Evolutionary conservation across 805 yeast species (phyloP).

Genomic region (Trichomonascus vanleenenianus): DNA sequence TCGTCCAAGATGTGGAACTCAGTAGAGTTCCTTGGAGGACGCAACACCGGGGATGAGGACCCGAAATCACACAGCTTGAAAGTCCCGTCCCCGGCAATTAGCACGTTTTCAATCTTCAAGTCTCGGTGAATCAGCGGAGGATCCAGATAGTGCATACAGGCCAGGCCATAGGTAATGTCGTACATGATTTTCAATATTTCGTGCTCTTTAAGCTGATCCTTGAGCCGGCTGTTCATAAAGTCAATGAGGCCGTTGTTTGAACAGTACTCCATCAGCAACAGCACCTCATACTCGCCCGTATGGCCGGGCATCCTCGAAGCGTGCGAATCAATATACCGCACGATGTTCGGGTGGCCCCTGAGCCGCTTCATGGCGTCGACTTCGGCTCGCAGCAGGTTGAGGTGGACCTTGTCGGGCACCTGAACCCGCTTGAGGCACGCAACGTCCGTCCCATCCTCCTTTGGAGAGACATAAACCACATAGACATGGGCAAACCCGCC

Average conservation of each 20-base stretch:
- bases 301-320: slow-evolving; percentile 60
- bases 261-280: slow-evolving; percentile 89
- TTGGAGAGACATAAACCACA: slow-evolving; percentile 59
- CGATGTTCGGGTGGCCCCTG: slow-evolving; percentile 70
- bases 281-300: slow-evolving; percentile 64
- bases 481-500: slow-evolving; percentile 97
- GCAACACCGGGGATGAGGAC: slow-evolving; percentile 61
- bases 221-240: slow-evolving; percentile 79
- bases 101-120: slow-evolving; percentile 88
- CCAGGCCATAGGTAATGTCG: slow-evolving; percentile 72
- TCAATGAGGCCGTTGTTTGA: slow-evolving; percentile 77
- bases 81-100: slow-evolving; percentile 56
- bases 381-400: slow-evolving; percentile 81
- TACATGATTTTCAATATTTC: slow-evolving; percentile 79
- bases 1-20: slow-evolving; percentile 72
- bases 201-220: slow-evolving; percentile 64
- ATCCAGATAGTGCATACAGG: slow-evolving; percentile 69
- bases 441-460: slow-evolving; percentile 39
- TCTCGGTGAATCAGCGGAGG: slow-evolving; percentile 83
- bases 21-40: slow-evolving; percentile 67
- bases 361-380: slow-evolving; percentile 95
- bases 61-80: slow-evolving; percentile 94
- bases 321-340: slow-evolving; percentile 89
- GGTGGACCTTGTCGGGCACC: slow-evolving; percentile 81
- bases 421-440: slow-evolving; percentile 93